Percentiles rank a stretch among this genome's conserved stretches.
These are phyloP conservation scores for Cinchona pubescens DNA, from an alignment of 257 asterid species.

Conservation along the genomic window DNA sequence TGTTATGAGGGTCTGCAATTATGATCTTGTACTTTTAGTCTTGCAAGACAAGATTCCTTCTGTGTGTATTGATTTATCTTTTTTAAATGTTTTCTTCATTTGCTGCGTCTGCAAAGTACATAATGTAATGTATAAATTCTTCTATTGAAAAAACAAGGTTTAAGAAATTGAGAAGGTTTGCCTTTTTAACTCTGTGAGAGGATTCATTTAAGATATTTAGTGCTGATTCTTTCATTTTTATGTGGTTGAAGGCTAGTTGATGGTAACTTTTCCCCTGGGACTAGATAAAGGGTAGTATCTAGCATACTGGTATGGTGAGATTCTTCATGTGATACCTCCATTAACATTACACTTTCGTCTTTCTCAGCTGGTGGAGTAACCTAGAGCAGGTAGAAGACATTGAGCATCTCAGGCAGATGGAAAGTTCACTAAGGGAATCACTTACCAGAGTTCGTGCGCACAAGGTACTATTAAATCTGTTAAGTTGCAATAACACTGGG, in stretches of 20 bases:
- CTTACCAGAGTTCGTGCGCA: slow-evolving; percentile 46
- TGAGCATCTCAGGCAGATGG: slow-evolving; percentile 77
- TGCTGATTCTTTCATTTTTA: background rate
- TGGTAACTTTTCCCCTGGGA: background rate
- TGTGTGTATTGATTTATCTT: background rate
- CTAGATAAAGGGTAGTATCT: background rate
- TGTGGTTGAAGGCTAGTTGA: background rate
- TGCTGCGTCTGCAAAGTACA: background rate
- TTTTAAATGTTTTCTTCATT: background rate
- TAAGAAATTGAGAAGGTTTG: background rate
- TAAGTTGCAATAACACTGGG: background rate
- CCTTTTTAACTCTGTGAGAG: background rate
- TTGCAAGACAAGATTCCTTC: background rate
- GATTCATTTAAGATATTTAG: background rate
- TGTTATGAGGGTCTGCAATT: background rate
- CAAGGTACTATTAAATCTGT: slow-evolving; percentile 38
- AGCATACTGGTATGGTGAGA: background rate
- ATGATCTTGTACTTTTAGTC: background rate
- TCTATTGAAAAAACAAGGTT: too few species aligned
- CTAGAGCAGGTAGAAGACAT: slow-evolving; percentile 63
- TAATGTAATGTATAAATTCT: background rate
- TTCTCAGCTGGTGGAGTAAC: slow-evolving; percentile 72
- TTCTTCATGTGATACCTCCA: background rate
- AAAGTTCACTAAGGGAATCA: slow-evolving; percentile 52
- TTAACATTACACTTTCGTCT: background rate